Base-by-base conservation (phyloP, 2,329 filamentous ascomycete species). In the Apiospora marii region DNA sequence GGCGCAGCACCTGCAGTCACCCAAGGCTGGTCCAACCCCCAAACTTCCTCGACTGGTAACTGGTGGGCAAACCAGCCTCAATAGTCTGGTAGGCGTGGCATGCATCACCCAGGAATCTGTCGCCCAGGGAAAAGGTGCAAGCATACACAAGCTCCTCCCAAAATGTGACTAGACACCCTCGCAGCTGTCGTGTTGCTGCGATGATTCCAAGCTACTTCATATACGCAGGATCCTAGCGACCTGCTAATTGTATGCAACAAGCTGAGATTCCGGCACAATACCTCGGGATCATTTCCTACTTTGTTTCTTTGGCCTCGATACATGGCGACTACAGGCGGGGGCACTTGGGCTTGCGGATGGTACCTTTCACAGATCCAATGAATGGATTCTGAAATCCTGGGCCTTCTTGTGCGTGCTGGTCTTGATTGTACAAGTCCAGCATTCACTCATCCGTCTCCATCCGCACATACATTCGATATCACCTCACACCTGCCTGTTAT, bases 11-110 rank as follows among this genome's bases (percentile, higher is more conserved):
- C 88, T 14, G 84, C 87, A 7, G 86, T 86, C 30, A 85, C 86
- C 2, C 88, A 90, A 74, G 80, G 83, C 4, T 90, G 87, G 87
- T 85, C 85, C 8, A 84, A 89, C 49, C 90, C 92, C 77, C 91
- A 92, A 77, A 91, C 91, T 72, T 87, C 90, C 12, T 87, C 90
- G 1, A 87, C 88, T 71, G 84, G 78, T n/a, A 79, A 88, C 77
- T 89, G 88, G 87, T 90, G 88, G 88, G 77, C 85, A 12, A 85
- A 85, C 72, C 85, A 86, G 74, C 86, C 85, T 74, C 87, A 89
- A 75, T 84, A 51, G 44, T 14, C 1, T 30, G 27, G 24, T 14
- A 48, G 22, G 16, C 1, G 10, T 41, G 37, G 37, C 37, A 41
- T 2, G 37, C 37, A 41, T 41, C 37, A 41, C 37, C 37, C 10